Evolutionary conservation across 164 flowering plant genomes (phyloP), one percentile per base, ranked within the genome.

Genomic region (Tetrastigma voinierianum): DNA sequence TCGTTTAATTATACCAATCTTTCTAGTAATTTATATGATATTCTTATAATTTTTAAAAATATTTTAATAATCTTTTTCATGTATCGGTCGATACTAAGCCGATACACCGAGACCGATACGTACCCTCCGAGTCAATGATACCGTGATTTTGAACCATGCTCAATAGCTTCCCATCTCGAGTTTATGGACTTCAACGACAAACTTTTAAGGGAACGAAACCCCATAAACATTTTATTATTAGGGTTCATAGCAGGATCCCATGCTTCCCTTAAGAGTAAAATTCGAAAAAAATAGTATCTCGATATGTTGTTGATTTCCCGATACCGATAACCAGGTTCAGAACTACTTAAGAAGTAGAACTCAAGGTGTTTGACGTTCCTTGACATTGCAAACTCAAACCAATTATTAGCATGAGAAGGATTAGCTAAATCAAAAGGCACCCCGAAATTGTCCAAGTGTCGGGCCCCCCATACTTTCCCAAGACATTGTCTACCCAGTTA

Each of bases 401-500:
- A 69, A 43, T 56, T 55, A 21, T 69, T 62, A 17, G 62, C 15
- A 43, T 46, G 67, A 46, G 10, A 24, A 23, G 46, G 56, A 11
- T 69, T 69, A 44, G 62, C 67, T 12, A 69, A 19, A 69, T 54
- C 67, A 46, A 62, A 69, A 62, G 61, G 55, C 25, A 69, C 62
- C 17, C 61, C 25, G 32, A 69, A 23, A 2, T 51, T 47, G 55
- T 62, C 67, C 17, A 69, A 9, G 2, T 24, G 55, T 4, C 13
- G 25, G 40, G 6, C 40, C 40, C 40, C 6, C 40, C 6, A 32
- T 32, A 32, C 40, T 32, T 32, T 32, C 6, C 40, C 24, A 62
- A 23, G 6, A 69, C 72, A 0, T 66, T 66, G 46, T 69, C 54
- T 1, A 62, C 72, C 72, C 72, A 69, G 14, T 69, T 62, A 18